A percentile compares a stretch with the other conserved stretches of the same genome.
phyloP scores from a whole-genome alignment of 208 protist genomes.

The Trypanosoma cruzi region DNA sequence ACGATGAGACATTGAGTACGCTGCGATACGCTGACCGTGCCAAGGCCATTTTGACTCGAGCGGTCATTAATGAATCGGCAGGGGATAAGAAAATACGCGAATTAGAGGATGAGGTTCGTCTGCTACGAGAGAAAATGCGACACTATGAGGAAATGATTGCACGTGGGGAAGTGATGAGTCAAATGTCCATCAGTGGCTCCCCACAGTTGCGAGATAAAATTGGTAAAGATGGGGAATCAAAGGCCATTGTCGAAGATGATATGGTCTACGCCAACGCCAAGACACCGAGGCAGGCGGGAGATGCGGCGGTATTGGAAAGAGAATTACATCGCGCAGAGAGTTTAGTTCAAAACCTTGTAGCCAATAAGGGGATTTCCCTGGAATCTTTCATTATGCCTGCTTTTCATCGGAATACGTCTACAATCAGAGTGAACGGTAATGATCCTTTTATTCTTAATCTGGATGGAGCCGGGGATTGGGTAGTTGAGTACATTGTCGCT shows the following conservation, averaged over 20 bases:
- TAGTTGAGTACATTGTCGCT: constrained; percentile 51
- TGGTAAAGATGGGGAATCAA: not conserved
- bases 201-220: not conserved
- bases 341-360: constrained; percentile 60
- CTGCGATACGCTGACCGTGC: constrained; percentile 93
- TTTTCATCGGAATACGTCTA: constrained; percentile 22
- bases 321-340: constrained; percentile 62
- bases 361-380: constrained; percentile 32
- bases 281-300: constrained; percentile 17
- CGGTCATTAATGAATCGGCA: constrained; percentile 87
- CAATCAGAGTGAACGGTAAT: constrained; percentile 28
- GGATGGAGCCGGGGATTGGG: constrained; percentile 71
- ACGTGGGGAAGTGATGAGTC: constrained; percentile 7
- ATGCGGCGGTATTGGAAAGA: constrained; percentile 44
- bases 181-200: too few relatives aligned
- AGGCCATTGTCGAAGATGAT: constrained; percentile 10
- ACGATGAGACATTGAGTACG: constrained; percentile 91
- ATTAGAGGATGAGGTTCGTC: constrained; percentile 76
- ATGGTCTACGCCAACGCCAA: constrained; percentile 2
- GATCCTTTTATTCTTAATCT: constrained; percentile 76
- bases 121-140: constrained; percentile 67
- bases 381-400: constrained; percentile 27
- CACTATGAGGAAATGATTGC: constrained; percentile 35
- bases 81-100: constrained; percentile 88
- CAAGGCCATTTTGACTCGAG: constrained; percentile 89